Evolutionary conservation across 257 asterid species (phyloP).

Genomic region (Mitragyna speciosa): DNA sequence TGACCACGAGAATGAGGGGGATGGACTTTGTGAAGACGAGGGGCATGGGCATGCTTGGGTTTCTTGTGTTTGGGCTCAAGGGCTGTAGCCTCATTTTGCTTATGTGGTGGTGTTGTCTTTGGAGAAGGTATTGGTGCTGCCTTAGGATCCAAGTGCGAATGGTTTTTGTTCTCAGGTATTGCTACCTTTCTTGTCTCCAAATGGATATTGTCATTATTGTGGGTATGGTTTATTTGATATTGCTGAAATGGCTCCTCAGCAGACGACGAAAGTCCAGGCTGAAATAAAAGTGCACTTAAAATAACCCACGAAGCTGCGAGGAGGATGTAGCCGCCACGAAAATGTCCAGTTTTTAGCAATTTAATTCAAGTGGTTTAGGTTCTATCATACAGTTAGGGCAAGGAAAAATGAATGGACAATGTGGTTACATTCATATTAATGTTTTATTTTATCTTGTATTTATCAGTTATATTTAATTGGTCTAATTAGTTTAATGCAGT

Average conservation of each 20-base stretch:
- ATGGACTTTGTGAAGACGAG: no score
- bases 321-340: neutral
- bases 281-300: no score
- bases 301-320: neutral
- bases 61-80: constrained; percentile 14
- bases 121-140: neutral
- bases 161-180: neutral
- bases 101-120: constrained; percentile 2
- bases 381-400: no score
- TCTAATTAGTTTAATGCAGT: no score
- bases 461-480: no score
- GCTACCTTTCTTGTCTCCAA: neutral
- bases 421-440: no score
- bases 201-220: no score
- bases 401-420: no score
- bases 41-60: no score
- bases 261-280: neutral
- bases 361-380: no score
- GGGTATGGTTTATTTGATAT: no score
- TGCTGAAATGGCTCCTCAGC: neutral
- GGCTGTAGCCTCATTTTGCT: constrained; percentile 6
- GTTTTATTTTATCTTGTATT: no score
- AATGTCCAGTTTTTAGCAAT: neutral
- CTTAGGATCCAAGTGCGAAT: neutral
- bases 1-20: neutral